Evolutionary conservation across 768 basidiomycete species (phyloP), one percentile per base, ranked within the genome.

Genomic region (Pleurotus platypus): DNA sequence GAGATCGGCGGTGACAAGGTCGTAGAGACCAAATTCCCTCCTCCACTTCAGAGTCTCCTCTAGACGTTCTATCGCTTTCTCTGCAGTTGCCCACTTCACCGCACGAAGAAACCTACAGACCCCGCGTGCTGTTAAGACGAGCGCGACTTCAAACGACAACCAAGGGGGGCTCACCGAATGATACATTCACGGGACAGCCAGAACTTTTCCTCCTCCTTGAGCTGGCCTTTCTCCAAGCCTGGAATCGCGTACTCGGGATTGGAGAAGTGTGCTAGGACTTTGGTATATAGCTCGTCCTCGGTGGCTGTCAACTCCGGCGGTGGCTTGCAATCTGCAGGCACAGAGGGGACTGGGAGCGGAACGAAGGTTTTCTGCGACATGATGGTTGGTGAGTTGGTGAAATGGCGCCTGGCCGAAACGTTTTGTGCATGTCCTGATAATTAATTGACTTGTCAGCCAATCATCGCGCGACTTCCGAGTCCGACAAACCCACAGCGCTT

Each of bases 151-250:
- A 37, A 20, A 3, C 4, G 8, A n/a, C 15, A 35, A 16, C 26
- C 20, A 54, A 54, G 60, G 54, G 8, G 57, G 9, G 18, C 71
- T 30, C 59, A 87, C 78, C 91, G 78, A 43, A 89, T 74, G 40
- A 92, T 68, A 68, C 89, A 90, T 61, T 92, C 91, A 64, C 80
- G 78, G 2, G 87, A 87, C 30, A 93, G 73, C 89, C 90, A 93
- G 67, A 89, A 89, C 69, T 82, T 83, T 66, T 93, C 92, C 35
- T 74, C 78, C 30, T 89, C 89, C 46, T 59, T 74, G 50, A 92
- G 72, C 57, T 72, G 68, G 6, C 77, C 74, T 2, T 78, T 73
- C 43, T 73, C 69, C 7, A 72, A 65, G n/a, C 69, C 76, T 2
- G 86, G 81, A 27, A 89, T 65, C 4, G 62, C 68, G 66, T 88